Percentiles rank a stretch among this genome's conserved stretches.
Conservation (phyloP, 2,329 filamentous ascomycete genomes). For the Bipolaris victoriae region DNA sequence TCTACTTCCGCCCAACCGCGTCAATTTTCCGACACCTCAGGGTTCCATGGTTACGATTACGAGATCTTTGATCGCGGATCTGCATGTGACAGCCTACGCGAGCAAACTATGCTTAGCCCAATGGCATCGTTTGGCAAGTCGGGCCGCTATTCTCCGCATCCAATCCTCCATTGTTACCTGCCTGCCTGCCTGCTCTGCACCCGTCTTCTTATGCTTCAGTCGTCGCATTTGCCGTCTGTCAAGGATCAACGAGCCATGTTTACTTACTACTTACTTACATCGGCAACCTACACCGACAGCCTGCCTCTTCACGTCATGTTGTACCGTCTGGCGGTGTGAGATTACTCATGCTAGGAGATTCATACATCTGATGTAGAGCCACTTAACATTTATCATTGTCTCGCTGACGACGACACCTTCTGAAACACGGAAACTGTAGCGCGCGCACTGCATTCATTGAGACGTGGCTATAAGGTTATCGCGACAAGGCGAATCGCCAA, state of each 20-base stretch:
- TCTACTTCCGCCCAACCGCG: conserved; percentile 3
- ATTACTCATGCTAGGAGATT: too few species aligned
- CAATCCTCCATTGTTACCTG: background rate
- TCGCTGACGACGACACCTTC: too few species aligned
- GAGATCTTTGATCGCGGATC: conserved; percentile 28
- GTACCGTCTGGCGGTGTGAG: background rate
- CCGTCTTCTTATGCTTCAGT: background rate
- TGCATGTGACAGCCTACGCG: conserved; percentile 27
- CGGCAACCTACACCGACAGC: background rate
- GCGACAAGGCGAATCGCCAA: background rate
- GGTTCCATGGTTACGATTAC: conserved; percentile 29
- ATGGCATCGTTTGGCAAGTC: conserved; percentile 19
- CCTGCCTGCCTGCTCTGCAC: background rate
- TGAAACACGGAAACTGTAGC: too few species aligned
- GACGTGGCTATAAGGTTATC: background rate
- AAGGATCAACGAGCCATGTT: background rate
- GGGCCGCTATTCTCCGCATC: conserved; percentile 30
- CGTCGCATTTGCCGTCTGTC: background rate
- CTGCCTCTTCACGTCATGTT: background rate
- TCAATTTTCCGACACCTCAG: conserved; percentile 14
- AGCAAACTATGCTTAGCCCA: conserved; percentile 9
- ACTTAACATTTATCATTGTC: background rate
- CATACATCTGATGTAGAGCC: background rate
- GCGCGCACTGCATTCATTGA: too few species aligned
- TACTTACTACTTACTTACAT: background rate